Conservation (phyloP, 257 asterid species). For the Solanum neorickii region DNA sequence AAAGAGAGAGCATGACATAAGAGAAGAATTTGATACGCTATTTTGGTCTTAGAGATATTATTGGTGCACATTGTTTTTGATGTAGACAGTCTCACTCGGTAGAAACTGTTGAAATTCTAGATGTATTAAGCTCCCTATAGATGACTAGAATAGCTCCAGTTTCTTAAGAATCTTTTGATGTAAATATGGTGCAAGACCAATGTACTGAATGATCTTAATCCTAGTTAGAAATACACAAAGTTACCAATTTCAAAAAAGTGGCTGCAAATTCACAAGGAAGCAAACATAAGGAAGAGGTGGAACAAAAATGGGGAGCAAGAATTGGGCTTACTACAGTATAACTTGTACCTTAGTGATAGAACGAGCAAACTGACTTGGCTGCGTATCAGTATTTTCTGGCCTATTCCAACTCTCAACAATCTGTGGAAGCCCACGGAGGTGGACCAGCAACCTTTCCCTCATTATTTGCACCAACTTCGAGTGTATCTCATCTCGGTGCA, state of each 20-base stretch:
- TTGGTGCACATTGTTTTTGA: background rate
- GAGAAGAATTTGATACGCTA: background rate
- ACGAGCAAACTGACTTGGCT: conserved; percentile 94
- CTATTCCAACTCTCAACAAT: conserved; percentile 89
- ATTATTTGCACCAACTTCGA: conserved; percentile 95
- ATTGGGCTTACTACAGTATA: background rate
- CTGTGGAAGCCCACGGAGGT: conserved; percentile 85
- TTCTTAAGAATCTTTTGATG: no score
- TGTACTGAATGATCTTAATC: no score
- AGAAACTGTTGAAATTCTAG: no score
- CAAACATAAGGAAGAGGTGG: background rate
- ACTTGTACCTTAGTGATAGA: conserved; percentile 65
- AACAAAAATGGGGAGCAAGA: background rate
- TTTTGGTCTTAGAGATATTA: background rate
- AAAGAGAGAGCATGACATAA: background rate
- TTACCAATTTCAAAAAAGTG: background rate
- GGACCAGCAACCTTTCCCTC: conserved; percentile 79
- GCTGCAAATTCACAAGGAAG: background rate
- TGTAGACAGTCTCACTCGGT: no score
- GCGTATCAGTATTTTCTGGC: conserved; percentile 54
- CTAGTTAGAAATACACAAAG: no score
- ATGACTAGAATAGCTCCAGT: no score
- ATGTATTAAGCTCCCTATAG: no score
- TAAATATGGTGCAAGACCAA: no score
- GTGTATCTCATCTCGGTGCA: conserved; percentile 92